Evolutionary conservation across 2,329 filamentous ascomycete genomes (phyloP).

Genomic region (Fusarium odoratissimum): DNA sequence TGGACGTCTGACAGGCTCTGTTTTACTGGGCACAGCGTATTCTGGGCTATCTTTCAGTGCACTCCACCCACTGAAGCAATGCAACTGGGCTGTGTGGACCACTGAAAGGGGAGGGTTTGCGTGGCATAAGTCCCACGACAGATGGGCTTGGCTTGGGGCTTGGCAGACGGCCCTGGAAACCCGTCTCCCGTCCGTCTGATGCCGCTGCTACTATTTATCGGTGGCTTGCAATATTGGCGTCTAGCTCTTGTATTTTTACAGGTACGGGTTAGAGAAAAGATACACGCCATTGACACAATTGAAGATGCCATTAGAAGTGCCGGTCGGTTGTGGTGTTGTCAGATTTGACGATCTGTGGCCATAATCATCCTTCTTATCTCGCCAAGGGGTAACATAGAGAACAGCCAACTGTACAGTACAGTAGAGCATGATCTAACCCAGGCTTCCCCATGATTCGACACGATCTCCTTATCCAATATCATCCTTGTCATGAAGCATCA

Average conservation of each 20-base stretch:
- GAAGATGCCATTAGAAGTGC: conserved; percentile 1
- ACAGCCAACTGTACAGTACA: neutral
- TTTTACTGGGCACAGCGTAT: conserved; percentile 33
- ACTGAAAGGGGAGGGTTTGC: conserved; percentile 25
- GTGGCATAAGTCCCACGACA: conserved; percentile 23
- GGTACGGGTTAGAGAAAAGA: neutral
- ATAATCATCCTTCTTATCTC: conserved; percentile 3
- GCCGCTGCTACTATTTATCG: conserved; percentile 4
- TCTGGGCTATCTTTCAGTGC: conserved; percentile 1
- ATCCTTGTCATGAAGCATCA: conserved; percentile 24
- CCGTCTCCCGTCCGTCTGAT: conserved; percentile 13
- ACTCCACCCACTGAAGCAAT: conserved; percentile 31
- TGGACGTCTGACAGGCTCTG: conserved; percentile 6
- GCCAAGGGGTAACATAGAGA: neutral
- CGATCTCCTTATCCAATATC: neutral
- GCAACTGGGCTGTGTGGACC: conserved; percentile 10
- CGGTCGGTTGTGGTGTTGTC: neutral
- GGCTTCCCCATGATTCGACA: neutral
- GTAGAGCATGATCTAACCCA: neutral
- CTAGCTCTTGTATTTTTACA: conserved; percentile 1
- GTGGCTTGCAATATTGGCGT: conserved; percentile 25
- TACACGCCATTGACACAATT: conserved; percentile 5
- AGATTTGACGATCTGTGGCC: neutral
- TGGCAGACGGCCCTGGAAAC: conserved; percentile 31
- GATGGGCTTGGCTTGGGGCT: conserved; percentile 29